Evolutionary conservation across 352 stramenopile species (phyloP), one percentile per base, ranked within the genome.

Genomic region (Halophytophthora polymorphica): DNA sequence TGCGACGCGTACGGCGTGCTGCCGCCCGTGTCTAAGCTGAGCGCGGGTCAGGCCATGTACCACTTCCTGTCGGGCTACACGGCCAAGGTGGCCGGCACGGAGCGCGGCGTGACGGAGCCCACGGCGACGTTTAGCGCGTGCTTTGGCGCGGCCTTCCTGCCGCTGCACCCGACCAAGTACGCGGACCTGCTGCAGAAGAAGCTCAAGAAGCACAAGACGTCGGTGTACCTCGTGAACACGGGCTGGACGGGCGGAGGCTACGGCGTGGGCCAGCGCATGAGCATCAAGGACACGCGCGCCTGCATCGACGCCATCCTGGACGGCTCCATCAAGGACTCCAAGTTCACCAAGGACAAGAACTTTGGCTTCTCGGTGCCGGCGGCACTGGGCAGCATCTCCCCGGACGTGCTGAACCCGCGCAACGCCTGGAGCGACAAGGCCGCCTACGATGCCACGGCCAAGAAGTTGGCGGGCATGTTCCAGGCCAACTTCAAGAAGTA

Each of bases 61-160:
- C 96, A 99, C 70, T 99, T 99, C 73, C 77, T 99, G 37, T 98
- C 84, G 36, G 96, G 96, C 41, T 99, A 99, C 79, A 99, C 97
- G 18, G 96, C 96, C 50, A 99, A 99, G 77, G 96, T 99, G 53
- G 97, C 97, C 28, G 97, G 97, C 55, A 99, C 97, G 25, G 97
- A 99, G 73, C 86, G 96, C 53, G 97, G 97, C 42, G 83, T 99
- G 42, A 98, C 83, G 34, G 95, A 99, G 68, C 97, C 96, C 17
- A 84, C 75, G 44, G 86, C 97, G 15, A 99, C 92, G 31, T 99
- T 99, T 75, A 97, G 76, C 47, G 86, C 96, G 13, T 98, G 97
- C 74, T 99, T 99, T 70, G 97, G 97, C 49, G 95, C 93, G 21
- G 96, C 96, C 11, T 99, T 99, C 78, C 68, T 99, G 72, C 95